Evolutionary conservation across 2,329 filamentous ascomycete species (phyloP), one percentile per base, ranked within the genome.

Genomic region (Cryphonectria carpinicola): DNA sequence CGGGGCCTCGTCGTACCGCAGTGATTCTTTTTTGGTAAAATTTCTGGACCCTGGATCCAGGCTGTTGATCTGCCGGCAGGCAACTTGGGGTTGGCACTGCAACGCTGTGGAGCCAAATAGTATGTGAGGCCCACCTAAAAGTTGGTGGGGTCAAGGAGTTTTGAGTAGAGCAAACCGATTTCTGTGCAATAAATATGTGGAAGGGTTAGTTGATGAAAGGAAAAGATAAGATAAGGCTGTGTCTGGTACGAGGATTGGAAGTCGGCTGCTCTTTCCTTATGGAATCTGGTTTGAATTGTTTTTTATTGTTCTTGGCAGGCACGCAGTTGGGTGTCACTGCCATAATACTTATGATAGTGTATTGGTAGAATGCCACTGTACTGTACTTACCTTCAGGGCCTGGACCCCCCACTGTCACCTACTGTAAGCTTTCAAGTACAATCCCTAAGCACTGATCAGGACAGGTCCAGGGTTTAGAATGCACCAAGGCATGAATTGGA

Each of bases 21-120:
- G 10, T 39, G 67, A 65, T 13, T 35, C 35, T 39, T 41, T 62
- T 63, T 32, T 64, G 67, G 67, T 52, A 69, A 69, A 69, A 32
- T 69, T 69, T 69, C 67, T 60, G 35, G 66, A 67, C 63, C 63
- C 63, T 52, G 41, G 63, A 49, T 22, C 32, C 41, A 35, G 63
- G 41, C 41, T 25, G 63, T 19, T 46, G 39, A 22, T 49, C n/a
- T 49, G n/a, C 61, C 43, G 63, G 63, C 63, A 65, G 63, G 63
- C 63, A 65, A 32, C 32, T 19, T 35, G 43, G 37, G 43, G 37
- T 19, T 43, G 39, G 32, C 61, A 64, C 37, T 41, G 22, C 35
- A 64, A 41, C 17, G 17, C 13, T 35, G 14, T 14, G 25, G 39
- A 46, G 25, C 14, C 8, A 22, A 39, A 32, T 60, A 60, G 58